Conservation (phyloP, 2,329 filamentous ascomycete genomes). For the Trichoderma sp. region DNA sequence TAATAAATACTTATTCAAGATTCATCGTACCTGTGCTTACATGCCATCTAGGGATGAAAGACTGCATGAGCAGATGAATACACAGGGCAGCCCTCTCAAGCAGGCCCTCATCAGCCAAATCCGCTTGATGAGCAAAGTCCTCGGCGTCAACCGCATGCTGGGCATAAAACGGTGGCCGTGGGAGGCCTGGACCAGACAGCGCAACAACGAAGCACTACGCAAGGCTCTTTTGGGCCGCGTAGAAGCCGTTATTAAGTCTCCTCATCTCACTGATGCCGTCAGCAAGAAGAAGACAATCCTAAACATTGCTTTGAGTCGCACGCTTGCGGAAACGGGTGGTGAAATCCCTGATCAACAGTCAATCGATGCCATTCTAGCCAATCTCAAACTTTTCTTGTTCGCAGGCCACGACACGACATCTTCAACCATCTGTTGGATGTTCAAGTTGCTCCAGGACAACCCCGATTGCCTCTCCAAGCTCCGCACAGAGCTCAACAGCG, state of each 20-base stretch:
- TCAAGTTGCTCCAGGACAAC: constrained; percentile 9
- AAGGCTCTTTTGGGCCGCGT: neutral
- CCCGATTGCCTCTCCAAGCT: neutral
- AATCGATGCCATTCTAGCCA: neutral
- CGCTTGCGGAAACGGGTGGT: neutral
- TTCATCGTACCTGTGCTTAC: neutral
- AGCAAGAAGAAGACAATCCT: neutral
- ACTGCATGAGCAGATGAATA: neutral
- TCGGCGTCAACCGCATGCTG: neutral
- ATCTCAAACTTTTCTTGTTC: constrained; percentile 5
- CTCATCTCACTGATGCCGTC: neutral
- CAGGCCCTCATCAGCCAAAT: neutral
- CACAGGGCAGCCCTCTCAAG: neutral
- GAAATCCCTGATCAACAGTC: neutral
- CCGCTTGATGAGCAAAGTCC: neutral
- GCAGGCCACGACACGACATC: constrained; percentile 5
- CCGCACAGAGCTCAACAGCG: neutral
- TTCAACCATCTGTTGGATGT: constrained; percentile 8
- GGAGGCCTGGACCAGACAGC: neutral
- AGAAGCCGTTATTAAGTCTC: neutral
- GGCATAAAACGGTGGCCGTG: neutral
- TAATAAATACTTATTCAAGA: neutral
- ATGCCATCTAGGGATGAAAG: neutral
- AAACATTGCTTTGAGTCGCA: neutral
- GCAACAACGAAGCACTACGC: neutral